Percentiles rank a stretch among this genome's conserved stretches.
phyloP scores from a whole-genome alignment of 768 basidiomycete species.

The Leccinum uliginosum region DNA sequence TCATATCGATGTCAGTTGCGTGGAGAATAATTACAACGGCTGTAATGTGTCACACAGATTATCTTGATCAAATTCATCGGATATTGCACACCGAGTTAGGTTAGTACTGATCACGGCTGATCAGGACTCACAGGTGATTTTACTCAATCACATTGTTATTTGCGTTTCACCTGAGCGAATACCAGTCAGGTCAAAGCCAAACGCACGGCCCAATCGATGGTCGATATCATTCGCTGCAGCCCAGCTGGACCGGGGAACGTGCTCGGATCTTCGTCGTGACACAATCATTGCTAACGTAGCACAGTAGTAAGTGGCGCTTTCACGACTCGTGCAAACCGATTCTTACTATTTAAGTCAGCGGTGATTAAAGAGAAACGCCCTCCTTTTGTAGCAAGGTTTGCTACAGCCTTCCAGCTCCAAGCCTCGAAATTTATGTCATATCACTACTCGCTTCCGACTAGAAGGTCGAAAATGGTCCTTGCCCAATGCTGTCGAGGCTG shows the following conservation, averaged over 20 bases:
- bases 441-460: background rate
- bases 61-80: background rate
- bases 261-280: background rate
- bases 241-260: background rate
- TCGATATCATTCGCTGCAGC: too few species aligned
- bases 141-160: background rate
- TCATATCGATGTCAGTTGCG: background rate
- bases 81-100: background rate
- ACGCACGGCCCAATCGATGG: too few species aligned
- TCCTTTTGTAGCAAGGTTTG: background rate
- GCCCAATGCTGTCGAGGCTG: background rate
- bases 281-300: background rate
- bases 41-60: too few species aligned
- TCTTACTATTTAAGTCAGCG: background rate
- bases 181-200: too few species aligned
- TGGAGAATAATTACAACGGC: too few species aligned
- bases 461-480: background rate
- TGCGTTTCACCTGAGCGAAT: too few species aligned
- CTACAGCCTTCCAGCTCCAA: slow-evolving; percentile 12
- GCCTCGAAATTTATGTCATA: background rate
- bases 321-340: too few species aligned
- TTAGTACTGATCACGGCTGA: background rate
- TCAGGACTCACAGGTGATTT: background rate
- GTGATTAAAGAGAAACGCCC: background rate
- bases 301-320: too few species aligned